Base-by-base conservation (phyloP, 495 filamentous ascomycete genomes). In the Neurospora discreta region DNA sequence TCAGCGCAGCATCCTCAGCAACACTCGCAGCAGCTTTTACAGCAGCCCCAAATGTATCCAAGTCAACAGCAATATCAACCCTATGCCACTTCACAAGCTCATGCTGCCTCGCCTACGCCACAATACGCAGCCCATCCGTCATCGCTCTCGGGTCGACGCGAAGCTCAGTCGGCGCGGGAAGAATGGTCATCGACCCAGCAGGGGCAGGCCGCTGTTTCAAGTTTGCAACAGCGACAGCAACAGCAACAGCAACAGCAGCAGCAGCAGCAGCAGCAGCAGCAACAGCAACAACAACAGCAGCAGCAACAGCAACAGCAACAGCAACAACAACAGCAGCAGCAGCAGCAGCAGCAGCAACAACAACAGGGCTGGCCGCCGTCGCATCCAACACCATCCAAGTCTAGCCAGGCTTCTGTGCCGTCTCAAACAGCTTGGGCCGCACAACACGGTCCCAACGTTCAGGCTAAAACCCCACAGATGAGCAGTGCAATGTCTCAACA, bases 351-450 rank as follows among this genome's bases (percentile, higher is more conserved):
- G 23, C 70, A 67, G 0, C 72, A 72, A 23, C 71, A 74, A 1
- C 72, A 74, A 16, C 72, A 69, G 41, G 46, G 76, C 39, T 77
- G 81, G 81, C 72, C 78, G 70, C 71, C 79, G 7, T 76, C 81
- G 1, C 83, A 83, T 44, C 80, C 80, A 68, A 76, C 77, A 15
- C 80, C 80, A 5, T 78, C 83, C 10, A 84, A 84, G 72, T 65
- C 79, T 9, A 76, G 76, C 26, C 82, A 84, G 71, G 77, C 80
- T 4, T 78, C 78, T 23, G 73, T 75, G 30, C 79, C 80, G 10
- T 70, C 78, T 8, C 79, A 80, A 41, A 80, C 83, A 3, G 79
- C 82, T 15, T 86, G 84, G 84, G 83, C 75, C 8, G 77, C 78
- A 10, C 83, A 85, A 68, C 82, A 84, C 52, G 81, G 79, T 18